Base-by-base conservation (phyloP, 371 early-diverging fungal genomes). In the Mucor irregularis region DNA sequence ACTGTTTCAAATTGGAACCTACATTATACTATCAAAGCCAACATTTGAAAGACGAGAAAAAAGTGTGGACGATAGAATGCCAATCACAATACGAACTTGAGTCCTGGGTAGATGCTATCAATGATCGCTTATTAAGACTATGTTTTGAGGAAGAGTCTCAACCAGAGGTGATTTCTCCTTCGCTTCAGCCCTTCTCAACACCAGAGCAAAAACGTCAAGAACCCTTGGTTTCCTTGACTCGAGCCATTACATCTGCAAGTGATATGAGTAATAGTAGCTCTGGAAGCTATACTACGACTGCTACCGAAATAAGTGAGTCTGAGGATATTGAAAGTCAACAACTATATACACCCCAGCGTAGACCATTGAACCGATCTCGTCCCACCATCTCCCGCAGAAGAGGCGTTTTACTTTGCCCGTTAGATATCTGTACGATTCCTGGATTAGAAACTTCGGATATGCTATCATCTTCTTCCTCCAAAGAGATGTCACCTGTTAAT, bases 1-100 rank as follows among this genome's bases (percentile, higher is more conserved):
- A 62, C 40, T 53, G 60, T 19, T 68, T 71, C 34, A 60, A 60
- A 26, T 51, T 71, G 9, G 72, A 71, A 9, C 68, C 72, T 10
- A 53, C 53, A 7, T 25, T 50, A 33, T 52, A 48, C 26, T 17
- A 21, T 21, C 52, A 53, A 48, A 26, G 44, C 9, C 34, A 55
- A 17, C 16, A 56, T 37, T 25, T 29, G 14, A 30, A 50, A 42
- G 53, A 49, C 13, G 19, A 43, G 17, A 39, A 54, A 25, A 64
- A 64, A 31, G 30, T 40, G 0, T 63, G 68, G 56, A 68, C 65
- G 5, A 60, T 71, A 10, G 60, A 40, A 16, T 71, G 71, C 29
- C 51, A 67, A 31, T 68, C 71, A 28, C 45, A 54, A 24, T 24
- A 30, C 6, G 71, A 71, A 17, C 53, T 68, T 10, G 59, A 64